Evolutionary conservation across 2,329 filamentous ascomycete genomes (phyloP), one percentile per base, ranked within the genome.

Genomic region (Hypoxylon sp.): DNA sequence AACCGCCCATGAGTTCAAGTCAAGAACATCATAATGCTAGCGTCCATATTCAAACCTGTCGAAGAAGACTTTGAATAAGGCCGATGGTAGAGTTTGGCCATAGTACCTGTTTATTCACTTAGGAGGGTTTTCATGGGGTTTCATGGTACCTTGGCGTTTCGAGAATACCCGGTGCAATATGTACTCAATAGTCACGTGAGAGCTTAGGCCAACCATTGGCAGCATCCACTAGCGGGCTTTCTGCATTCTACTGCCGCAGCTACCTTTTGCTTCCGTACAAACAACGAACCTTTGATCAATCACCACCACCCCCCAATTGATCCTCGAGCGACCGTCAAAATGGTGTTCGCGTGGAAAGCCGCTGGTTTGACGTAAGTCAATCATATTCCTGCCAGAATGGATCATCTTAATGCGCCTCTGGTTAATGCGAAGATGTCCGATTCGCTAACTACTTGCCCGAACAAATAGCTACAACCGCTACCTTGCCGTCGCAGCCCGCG

Each of bases 311-410:
- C 70, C 69, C 68, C 70, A 72, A 59, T 70, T 65, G 55, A 70
- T 70, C 72, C 74, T 71, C 73, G 79, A 80, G 71, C 74, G 69
- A 76, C 78, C 80, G 80, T 80, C 88, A 93, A 88, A 85, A 99
- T 98, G 96, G 87, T 91, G 84, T 95, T 94, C 86, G 93, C 94
- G 80, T 99, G 95, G 96, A 98, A 97, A 92, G 89, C 94, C 79
- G 93, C 96, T 81, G 96, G 96, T 83, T 87, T 98, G 80, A 96
- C 90, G 94, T 97, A 91, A 82, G 93, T 87, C 51, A 65, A 69
- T 67, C 64, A 65, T 36, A 45, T 24, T 44, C 33, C 28, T 11
- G 20, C 16, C 56, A 38, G 49, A 54, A 53, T 36, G n/a, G 20
- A 22, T 33, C 14, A 28, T 64, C 44, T 28, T 53, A 56, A 60